Evolutionary conservation across 805 yeast species (phyloP).

Genomic region (Saturnispora gosingensis): DNA sequence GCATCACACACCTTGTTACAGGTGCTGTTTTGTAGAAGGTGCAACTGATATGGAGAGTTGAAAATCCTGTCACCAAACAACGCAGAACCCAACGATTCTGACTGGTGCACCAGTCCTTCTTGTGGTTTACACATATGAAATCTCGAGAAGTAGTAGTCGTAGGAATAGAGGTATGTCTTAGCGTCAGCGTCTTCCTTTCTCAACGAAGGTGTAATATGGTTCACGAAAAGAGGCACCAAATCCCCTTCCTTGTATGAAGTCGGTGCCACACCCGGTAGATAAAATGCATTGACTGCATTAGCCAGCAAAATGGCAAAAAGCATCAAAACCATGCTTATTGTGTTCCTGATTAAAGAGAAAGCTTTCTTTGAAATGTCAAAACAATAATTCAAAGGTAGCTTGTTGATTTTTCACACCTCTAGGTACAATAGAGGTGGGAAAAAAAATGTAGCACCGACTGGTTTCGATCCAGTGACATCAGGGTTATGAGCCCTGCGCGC

Average conservation of each 20-base stretch:
- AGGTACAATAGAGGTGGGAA: conserved; percentile 8
- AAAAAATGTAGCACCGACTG: conserved; percentile 74
- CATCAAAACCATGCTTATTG: not conserved
- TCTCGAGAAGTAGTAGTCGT: conserved; percentile 73
- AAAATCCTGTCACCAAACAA: conserved; percentile 93
- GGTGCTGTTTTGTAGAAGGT: conserved; percentile 61
- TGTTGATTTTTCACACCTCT: not conserved
- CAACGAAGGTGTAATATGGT: conserved; percentile 79
- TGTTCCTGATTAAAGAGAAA: not conserved
- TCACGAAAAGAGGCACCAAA: conserved; percentile 67
- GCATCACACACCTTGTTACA: conserved; percentile 63
- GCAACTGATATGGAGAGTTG: conserved; percentile 78
- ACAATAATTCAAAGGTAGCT: not conserved
- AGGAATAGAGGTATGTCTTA: conserved; percentile 57
- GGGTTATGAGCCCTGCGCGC: conserved; percentile 99
- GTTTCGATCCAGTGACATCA: conserved; percentile 97
- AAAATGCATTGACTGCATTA: conserved; percentile 36
- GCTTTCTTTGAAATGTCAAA: not conserved
- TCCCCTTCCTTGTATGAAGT: conserved; percentile 74
- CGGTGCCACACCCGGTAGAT: conserved; percentile 95
- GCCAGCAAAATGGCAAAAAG: not conserved
- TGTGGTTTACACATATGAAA: conserved; percentile 79
- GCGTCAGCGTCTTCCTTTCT: conserved; percentile 33
- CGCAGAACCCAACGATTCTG: conserved; percentile 86
- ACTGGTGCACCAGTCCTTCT: conserved; percentile 58